phyloP scores from a whole-genome alignment of 2,329 filamentous ascomycete species.

The Aspergillus puulaauensis region DNA sequence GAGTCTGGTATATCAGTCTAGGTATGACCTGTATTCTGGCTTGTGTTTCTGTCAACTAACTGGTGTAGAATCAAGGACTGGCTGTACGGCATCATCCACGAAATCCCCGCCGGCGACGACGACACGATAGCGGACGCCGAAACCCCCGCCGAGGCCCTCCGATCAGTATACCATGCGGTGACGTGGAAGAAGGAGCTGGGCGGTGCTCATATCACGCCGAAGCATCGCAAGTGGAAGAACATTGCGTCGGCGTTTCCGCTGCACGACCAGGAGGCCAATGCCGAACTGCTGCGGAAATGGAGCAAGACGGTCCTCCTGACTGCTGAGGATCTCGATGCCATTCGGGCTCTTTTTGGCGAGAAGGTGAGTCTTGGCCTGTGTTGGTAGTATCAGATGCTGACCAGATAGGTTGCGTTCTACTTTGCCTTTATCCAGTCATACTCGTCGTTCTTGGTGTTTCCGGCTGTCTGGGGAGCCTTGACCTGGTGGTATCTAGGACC shows the following conservation, averaged over 20 bases:
- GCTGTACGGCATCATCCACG: conserved; percentile 81
- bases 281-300: conserved; percentile 72
- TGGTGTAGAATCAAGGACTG: conserved; percentile 79
- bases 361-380: conserved; percentile 36
- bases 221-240: conserved; percentile 68
- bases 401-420: conserved; percentile 72
- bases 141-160: conserved; percentile 82
- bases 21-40: conserved; percentile 42
- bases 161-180: conserved; percentile 84
- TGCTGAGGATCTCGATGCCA: conserved; percentile 68
- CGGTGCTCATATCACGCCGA: conserved; percentile 72
- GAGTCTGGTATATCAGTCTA: conserved; percentile 79
- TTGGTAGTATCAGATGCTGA: too few relatives aligned
- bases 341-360: conserved; percentile 76
- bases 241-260: conserved; percentile 65
- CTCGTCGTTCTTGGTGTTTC: conserved; percentile 80
- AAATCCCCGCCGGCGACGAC: conserved; percentile 73
- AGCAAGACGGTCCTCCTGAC: conserved; percentile 63
- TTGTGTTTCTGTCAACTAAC: neutral
- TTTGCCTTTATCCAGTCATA: conserved; percentile 93
- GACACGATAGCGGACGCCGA: conserved; percentile 72
- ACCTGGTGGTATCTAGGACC: conserved; percentile 81
- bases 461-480: conserved; percentile 72
- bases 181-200: conserved; percentile 71
- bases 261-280: conserved; percentile 75